Evolutionary conservation across 192 early-diverging fungal genomes (phyloP).

Genomic region (Entomortierella parvispora): DNA sequence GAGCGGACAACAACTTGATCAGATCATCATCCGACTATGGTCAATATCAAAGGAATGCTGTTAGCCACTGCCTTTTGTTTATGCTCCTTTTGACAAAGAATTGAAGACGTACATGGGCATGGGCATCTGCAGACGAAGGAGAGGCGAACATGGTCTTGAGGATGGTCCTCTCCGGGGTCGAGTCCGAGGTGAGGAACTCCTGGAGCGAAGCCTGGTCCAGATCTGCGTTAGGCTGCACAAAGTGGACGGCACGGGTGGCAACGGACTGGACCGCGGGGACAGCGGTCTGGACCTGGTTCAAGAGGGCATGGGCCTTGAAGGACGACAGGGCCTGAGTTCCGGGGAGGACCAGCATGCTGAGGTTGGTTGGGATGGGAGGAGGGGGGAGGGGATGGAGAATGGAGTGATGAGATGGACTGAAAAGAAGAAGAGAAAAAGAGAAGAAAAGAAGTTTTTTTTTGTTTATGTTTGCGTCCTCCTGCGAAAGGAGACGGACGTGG

Average conservation of each 20-base stretch:
- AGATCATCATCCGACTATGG: conserved; percentile 34
- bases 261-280: conserved; percentile 64
- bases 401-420: conserved; percentile 8
- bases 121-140: conserved; percentile 18
- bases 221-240: conserved; percentile 67
- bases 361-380: background rate
- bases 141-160: conserved; percentile 52
- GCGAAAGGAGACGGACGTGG: background rate
- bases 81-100: background rate
- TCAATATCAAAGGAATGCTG: no score
- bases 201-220: conserved; percentile 37
- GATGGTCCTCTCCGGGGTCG: conserved; percentile 58
- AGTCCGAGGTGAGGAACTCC: conserved; percentile 54
- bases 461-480: background rate
- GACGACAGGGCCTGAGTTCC: conserved; percentile 83
- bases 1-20: conserved; percentile 14
- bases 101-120: background rate
- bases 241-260: conserved; percentile 78
- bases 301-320: conserved; percentile 72
- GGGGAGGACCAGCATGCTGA: conserved; percentile 85
- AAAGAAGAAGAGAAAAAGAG: conserved; percentile 9
- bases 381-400: background rate
- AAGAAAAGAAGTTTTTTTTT: conserved; percentile 15
- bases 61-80: conserved; percentile 4
- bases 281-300: conserved; percentile 67